Evolutionary conservation across 345 rosid species (phyloP).

Genomic region (Aquilaria malaccensis): DNA sequence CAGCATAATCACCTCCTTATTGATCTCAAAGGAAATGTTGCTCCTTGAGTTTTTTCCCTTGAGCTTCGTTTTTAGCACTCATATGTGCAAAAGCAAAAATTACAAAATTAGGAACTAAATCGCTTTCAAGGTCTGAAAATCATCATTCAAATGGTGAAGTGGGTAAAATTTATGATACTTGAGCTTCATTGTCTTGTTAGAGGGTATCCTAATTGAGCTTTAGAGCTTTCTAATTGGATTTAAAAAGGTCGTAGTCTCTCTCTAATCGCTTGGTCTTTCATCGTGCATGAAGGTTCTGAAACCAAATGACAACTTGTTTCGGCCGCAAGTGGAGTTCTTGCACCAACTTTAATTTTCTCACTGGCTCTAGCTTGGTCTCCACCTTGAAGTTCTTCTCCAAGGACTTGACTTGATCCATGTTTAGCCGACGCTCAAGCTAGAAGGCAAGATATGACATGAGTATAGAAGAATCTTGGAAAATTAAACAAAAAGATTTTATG

Average conservation of each 20-base stretch:
- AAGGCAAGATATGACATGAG: neutral
- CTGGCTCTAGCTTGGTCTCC: slow-evolving; percentile 81
- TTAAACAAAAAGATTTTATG: slow-evolving; percentile 8
- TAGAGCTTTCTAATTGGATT: slow-evolving; percentile 50
- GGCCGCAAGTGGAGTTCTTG: slow-evolving; percentile 82
- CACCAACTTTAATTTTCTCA: slow-evolving; percentile 72
- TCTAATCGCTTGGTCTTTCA: slow-evolving; percentile 86
- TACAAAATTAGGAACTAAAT: neutral
- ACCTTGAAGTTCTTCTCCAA: slow-evolving; percentile 83
- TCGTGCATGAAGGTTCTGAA: slow-evolving; percentile 81
- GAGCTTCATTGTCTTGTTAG: slow-evolving; percentile 68
- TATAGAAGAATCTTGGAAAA: neutral
- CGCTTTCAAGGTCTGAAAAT: no score
- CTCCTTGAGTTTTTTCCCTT: slow-evolving; percentile 48
- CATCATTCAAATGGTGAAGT: neutral
- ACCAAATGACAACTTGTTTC: slow-evolving; percentile 89
- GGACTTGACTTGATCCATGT: slow-evolving; percentile 74
- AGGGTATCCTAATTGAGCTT: slow-evolving; percentile 51
- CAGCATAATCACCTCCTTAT: slow-evolving; percentile 44
- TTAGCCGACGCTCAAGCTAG: slow-evolving; percentile 29
- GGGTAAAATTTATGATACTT: slow-evolving; percentile 30
- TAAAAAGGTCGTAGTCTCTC: slow-evolving; percentile 56
- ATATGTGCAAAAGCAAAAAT: slow-evolving; percentile 35
- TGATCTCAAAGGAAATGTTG: slow-evolving; percentile 36
- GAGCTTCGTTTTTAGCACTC: slow-evolving; percentile 66